Evolutionary conservation across 2,329 filamentous ascomycete genomes (phyloP).

Genomic region (Septoria petroselini): DNA sequence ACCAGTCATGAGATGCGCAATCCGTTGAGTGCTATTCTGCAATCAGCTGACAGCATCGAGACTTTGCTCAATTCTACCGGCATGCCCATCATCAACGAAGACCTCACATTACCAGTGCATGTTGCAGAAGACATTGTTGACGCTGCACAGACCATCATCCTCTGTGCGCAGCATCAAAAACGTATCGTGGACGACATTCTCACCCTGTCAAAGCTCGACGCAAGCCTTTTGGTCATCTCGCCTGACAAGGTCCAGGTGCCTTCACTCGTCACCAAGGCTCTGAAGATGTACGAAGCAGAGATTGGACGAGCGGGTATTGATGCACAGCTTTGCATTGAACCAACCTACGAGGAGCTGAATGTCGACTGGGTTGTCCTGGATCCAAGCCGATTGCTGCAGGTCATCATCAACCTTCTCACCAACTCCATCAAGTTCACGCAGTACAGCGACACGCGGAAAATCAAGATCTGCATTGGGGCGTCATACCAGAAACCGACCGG

Average conservation of each 20-base stretch:
- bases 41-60: slow-evolving; percentile 44
- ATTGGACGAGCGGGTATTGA: slow-evolving; percentile 31
- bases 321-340: slow-evolving; percentile 35
- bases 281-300: slow-evolving; percentile 38
- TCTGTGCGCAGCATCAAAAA: slow-evolving; percentile 49
- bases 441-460: slow-evolving; percentile 35
- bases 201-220: slow-evolving; percentile 47
- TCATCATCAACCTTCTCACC: slow-evolving; percentile 45
- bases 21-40: slow-evolving; percentile 42
- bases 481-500: slow-evolving; percentile 35
- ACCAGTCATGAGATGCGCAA: slow-evolving; percentile 46
- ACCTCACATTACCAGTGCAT: slow-evolving; percentile 24
- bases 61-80: slow-evolving; percentile 31
- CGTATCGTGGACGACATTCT: slow-evolving; percentile 50
- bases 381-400: slow-evolving; percentile 44
- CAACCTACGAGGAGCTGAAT: slow-evolving; percentile 38
- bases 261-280: slow-evolving; percentile 36
- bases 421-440: slow-evolving; percentile 50
- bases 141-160: slow-evolving; percentile 43
- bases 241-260: slow-evolving; percentile 41
- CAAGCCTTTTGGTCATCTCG: slow-evolving; percentile 44
- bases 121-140: slow-evolving; percentile 31
- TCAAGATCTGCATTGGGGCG: slow-evolving; percentile 42
- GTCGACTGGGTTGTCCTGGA: slow-evolving; percentile 44
- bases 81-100: slow-evolving; percentile 28